A percentile compares a stretch with the other conserved stretches of the same genome.
These are phyloP conservation scores for Collybia nuda DNA, from an alignment of 768 basidiomycete species.

Conservation along the genomic window DNA sequence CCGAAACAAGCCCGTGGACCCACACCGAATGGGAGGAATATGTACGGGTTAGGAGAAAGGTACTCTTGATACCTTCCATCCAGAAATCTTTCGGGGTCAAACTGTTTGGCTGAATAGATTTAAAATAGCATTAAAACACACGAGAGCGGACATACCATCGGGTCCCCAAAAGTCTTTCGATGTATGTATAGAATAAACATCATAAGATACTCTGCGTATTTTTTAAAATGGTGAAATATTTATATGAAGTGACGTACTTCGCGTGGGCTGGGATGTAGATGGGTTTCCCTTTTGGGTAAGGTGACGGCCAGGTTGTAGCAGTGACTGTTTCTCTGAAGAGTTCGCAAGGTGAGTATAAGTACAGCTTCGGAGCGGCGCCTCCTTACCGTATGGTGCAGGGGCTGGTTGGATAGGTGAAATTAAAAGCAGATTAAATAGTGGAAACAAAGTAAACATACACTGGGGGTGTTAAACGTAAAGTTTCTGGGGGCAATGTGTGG, in stretches of 20 bases:
- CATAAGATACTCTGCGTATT: constrained; percentile 1
- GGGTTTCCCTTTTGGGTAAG: constrained; percentile 5
- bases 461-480: constrained; percentile 24
- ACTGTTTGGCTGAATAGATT: constrained; percentile 14
- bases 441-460: constrained; percentile 3
- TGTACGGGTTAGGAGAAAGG: constrained; percentile 38
- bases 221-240: neutral
- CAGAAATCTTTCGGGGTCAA: constrained; percentile 52
- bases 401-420: neutral
- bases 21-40: constrained; percentile 23
- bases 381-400: neutral
- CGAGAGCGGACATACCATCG: constrained; percentile 23
- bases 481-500: constrained; percentile 26
- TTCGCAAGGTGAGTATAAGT: neutral
- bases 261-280: constrained; percentile 12
- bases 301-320: constrained; percentile 6
- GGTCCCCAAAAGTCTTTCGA: constrained; percentile 43
- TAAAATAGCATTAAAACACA: neutral
- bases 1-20: constrained; percentile 2
- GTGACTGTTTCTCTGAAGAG: neutral
- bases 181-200: constrained; percentile 14
- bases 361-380: neutral
- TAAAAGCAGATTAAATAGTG: no score
- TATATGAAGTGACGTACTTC: neutral
- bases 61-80: constrained; percentile 41